These are phyloP conservation scores for Crotalaria pallida DNA, from an alignment of 306 rosid genomes.

Conservation along the genomic window DNA sequence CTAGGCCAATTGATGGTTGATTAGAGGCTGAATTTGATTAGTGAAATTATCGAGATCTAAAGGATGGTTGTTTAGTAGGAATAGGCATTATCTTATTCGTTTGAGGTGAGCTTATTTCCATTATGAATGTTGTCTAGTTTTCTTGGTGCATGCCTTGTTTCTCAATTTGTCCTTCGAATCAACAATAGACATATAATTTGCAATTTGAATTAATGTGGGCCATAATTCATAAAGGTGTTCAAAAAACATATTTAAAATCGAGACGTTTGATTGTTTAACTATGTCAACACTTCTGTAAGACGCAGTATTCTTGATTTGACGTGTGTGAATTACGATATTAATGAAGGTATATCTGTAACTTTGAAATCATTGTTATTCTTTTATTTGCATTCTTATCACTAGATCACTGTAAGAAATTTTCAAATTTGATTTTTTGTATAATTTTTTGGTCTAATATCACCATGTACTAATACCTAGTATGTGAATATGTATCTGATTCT, in stretches of 20 bases:
- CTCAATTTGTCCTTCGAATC: not conserved
- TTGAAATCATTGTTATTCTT: not conserved
- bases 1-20: not conserved
- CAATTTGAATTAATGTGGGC: not conserved
- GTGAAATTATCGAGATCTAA: not conserved
- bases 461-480: not conserved
- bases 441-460: not conserved
- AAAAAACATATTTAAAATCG: not conserved
- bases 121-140: not conserved
- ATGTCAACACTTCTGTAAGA: not conserved
- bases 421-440: not conserved
- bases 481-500: slow-evolving; percentile 12
- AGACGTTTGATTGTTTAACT: not conserved
- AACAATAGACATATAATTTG: not conserved
- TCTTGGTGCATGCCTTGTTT: not conserved
- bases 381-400: not conserved
- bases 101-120: not conserved
- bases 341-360: not conserved
- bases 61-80: not conserved
- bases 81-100: not conserved
- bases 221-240: not conserved
- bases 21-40: not conserved
- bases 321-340: not conserved
- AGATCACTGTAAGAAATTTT: not conserved
- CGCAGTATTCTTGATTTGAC: not conserved